These are phyloP conservation scores for Colletotrichum sp. DNA, from an alignment of 2,329 filamentous ascomycete genomes.

Conservation along the genomic window DNA sequence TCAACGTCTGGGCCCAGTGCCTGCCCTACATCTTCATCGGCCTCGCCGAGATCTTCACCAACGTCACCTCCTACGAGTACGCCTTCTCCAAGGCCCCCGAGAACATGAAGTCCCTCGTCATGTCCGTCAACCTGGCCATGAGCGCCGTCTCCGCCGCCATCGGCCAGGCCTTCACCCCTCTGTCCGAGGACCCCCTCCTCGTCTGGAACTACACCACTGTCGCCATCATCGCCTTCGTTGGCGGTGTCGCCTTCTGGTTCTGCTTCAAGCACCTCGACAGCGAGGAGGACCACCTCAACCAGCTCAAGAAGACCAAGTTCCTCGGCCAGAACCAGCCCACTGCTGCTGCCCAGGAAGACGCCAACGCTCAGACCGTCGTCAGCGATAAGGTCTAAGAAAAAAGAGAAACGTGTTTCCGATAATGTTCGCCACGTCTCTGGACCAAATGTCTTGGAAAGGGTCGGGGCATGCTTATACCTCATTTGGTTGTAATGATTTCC, in stretches of 20 bases:
- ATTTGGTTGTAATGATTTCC: slow-evolving; percentile 19
- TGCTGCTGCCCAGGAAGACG: slow-evolving; percentile 12
- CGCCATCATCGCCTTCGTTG: slow-evolving; percentile 66
- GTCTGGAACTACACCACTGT: slow-evolving; percentile 75
- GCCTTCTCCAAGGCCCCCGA: slow-evolving; percentile 79
- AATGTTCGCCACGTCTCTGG: not conserved
- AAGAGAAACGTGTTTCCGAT: not conserved
- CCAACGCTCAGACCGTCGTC: not conserved
- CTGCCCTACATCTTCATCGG: slow-evolving; percentile 57
- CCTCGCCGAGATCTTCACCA: slow-evolving; percentile 58
- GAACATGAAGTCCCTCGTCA: slow-evolving; percentile 82
- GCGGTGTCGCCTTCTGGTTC: slow-evolving; percentile 71
- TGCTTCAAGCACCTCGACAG: slow-evolving; percentile 69
- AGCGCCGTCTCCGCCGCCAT: slow-evolving; percentile 72
- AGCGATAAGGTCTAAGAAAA: slow-evolving; percentile 4
- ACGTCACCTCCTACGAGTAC: slow-evolving; percentile 71
- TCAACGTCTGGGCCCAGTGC: slow-evolving; percentile 69
- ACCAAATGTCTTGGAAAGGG: not conserved
- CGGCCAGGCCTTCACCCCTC: slow-evolving; percentile 69
- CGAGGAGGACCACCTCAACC: slow-evolving; percentile 73
- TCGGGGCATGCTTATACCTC: not conserved
- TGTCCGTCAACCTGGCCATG: slow-evolving; percentile 73
- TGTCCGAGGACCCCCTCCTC: slow-evolving; percentile 68
- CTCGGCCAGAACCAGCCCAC: slow-evolving; percentile 45
- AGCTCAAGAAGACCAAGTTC: slow-evolving; percentile 53